A percentile compares a stretch with the other conserved stretches of the same genome.
These are phyloP conservation scores for Hylodesmum podocarpum DNA, from an alignment of 306 rosid genomes.

Conservation along the genomic window DNA sequence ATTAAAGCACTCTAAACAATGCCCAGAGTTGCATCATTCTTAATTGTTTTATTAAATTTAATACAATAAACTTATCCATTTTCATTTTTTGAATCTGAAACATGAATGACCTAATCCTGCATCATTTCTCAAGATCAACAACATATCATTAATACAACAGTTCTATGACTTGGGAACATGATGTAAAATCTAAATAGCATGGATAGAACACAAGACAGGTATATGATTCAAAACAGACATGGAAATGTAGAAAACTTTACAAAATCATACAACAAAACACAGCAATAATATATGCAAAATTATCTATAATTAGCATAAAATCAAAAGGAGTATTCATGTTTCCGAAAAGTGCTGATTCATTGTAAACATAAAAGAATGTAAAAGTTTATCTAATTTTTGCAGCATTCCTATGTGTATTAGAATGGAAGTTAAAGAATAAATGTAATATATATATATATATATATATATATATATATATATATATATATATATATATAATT, in stretches of 20 bases:
- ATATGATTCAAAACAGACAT: background rate
- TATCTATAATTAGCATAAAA: background rate
- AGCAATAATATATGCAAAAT: background rate
- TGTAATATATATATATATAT: too few relatives aligned
- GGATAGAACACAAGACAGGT: background rate
- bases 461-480: too few relatives aligned
- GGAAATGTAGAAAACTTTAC: background rate
- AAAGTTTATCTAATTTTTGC: background rate
- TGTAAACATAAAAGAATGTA: background rate
- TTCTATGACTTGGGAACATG: background rate
- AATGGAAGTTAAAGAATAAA: background rate
- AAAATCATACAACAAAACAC: background rate
- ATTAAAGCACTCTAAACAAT: background rate
- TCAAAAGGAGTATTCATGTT: background rate
- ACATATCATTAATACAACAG: background rate
- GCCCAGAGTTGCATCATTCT: slow-evolving; percentile 1
- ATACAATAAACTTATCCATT: background rate
- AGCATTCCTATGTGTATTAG: background rate
- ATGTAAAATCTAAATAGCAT: background rate
- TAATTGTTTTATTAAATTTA: background rate
- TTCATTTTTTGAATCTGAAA: background rate
- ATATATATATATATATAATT: background rate
- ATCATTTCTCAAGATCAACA: background rate
- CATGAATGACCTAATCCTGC: background rate
- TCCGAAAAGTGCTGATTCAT: background rate